Percentiles rank a stretch among this genome's conserved stretches.
Conservation (phyloP, 2,329 filamentous ascomycete genomes). For the Alternaria metachromatica region DNA sequence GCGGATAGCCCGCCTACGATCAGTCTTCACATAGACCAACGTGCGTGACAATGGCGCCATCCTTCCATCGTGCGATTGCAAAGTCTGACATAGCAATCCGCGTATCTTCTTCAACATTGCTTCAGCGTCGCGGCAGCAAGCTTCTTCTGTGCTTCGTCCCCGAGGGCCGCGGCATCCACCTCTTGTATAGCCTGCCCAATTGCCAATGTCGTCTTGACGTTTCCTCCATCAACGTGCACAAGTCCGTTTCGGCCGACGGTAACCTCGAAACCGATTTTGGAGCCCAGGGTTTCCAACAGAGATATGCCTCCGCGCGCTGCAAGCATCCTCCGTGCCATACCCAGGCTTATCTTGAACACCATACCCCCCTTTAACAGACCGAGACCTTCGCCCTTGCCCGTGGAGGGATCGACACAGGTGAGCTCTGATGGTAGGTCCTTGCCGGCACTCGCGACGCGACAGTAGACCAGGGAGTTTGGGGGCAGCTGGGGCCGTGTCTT, state of each 20-base stretch:
- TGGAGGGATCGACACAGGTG: slow-evolving; percentile 84
- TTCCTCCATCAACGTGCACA: slow-evolving; percentile 88
- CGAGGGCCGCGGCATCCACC: slow-evolving; percentile 73
- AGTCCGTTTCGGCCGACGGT: slow-evolving; percentile 91
- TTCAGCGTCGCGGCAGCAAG: slow-evolving; percentile 71
- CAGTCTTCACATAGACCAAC: not conserved
- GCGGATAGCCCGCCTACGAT: not conserved
- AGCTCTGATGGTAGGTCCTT: slow-evolving; percentile 79
- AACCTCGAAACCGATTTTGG: slow-evolving; percentile 87
- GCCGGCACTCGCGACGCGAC: slow-evolving; percentile 73
- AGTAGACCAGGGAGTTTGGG: slow-evolving; percentile 83
- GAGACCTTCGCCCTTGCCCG: slow-evolving; percentile 86
- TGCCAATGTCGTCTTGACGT: slow-evolving; percentile 72
- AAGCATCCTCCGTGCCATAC: slow-evolving; percentile 81
- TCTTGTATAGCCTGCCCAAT: slow-evolving; percentile 80
- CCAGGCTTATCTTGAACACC: slow-evolving; percentile 80
- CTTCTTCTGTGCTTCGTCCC: slow-evolving; percentile 72
- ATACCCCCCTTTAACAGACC: slow-evolving; percentile 86
- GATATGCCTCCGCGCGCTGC: slow-evolving; percentile 66
- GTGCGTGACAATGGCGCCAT: not conserved
- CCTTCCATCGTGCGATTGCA: not conserved
- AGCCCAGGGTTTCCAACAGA: slow-evolving; percentile 80
- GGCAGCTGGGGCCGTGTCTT: slow-evolving; percentile 85
- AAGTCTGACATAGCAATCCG: not conserved
- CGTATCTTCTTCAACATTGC: slow-evolving; percentile 50